phyloP scores from a whole-genome alignment of 1,139 yeast species.

The Wickerhamomyces sp. region DNA sequence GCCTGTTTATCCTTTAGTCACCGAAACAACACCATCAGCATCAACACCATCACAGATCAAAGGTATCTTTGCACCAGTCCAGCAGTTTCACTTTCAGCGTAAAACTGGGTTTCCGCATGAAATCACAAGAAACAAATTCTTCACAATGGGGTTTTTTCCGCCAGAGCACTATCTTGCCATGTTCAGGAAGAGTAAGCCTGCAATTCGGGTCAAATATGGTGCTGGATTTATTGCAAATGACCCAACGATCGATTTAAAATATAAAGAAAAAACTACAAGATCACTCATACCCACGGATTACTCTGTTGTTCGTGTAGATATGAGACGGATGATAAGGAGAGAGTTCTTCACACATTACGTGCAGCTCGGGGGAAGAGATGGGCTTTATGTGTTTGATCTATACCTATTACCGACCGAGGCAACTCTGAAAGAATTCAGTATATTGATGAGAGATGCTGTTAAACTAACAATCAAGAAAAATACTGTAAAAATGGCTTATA shows the following conservation, averaged over 20 bases:
- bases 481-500: conserved; percentile 26
- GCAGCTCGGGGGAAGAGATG: conserved; percentile 32
- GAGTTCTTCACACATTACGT: conserved; percentile 28
- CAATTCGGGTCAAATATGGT: conserved; percentile 27
- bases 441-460: conserved; percentile 23
- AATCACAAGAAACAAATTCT: conserved; percentile 14
- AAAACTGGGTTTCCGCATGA: conserved; percentile 8
- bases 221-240: conserved; percentile 26
- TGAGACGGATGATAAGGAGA: conserved; percentile 38
- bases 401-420: conserved; percentile 34
- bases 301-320: conserved; percentile 32
- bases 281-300: conserved; percentile 32
- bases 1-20: neutral
- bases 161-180: conserved; percentile 38
- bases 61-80: conserved; percentile 14
- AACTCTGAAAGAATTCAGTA: conserved; percentile 28
- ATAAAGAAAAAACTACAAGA: conserved; percentile 20
- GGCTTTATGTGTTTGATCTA: conserved; percentile 40
- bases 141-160: conserved; percentile 36
- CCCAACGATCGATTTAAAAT: conserved; percentile 9
- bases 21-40: conserved; percentile 1
- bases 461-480: conserved; percentile 23
- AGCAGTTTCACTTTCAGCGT: conserved; percentile 13
- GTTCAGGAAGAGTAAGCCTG: conserved; percentile 48
- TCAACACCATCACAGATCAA: conserved; percentile 7